These are phyloP conservation scores for Chlorella variabilis DNA, from an alignment of 163 green algal species.

Conservation along the genomic window DNA sequence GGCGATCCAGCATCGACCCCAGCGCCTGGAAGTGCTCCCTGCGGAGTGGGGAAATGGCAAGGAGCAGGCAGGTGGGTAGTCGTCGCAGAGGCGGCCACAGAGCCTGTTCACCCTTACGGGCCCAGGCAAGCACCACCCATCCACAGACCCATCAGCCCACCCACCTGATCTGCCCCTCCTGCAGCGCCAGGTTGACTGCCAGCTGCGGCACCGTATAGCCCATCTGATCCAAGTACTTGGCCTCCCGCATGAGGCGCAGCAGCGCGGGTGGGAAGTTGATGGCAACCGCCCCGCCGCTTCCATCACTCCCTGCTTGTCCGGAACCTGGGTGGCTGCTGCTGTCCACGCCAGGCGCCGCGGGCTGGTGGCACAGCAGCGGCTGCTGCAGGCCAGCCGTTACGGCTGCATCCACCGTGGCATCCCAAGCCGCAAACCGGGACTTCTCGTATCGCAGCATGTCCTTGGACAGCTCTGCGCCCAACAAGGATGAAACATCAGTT, in stretches of 20 bases:
- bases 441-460: conserved; percentile 83
- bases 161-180: conserved; percentile 56
- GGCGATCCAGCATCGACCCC: conserved; percentile 1
- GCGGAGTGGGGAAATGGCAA: not conserved
- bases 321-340: not conserved
- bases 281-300: conserved; percentile 25
- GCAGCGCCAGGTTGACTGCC: conserved; percentile 82
- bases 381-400: conserved; percentile 82
- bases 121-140: too few species aligned
- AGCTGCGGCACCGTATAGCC: conserved; percentile 83
- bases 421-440: conserved; percentile 77
- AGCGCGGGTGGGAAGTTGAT: conserved; percentile 88
- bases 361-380: conserved; percentile 68
- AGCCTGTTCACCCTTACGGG: too few species aligned
- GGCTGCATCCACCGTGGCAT: conserved; percentile 67
- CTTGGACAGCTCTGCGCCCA: conserved; percentile 63
- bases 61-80: not conserved
- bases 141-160: too few species aligned
- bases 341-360: not conserved
- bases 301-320: not conserved
- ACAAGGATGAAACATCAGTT: too few species aligned
- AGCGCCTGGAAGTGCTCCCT: conserved; percentile 31
- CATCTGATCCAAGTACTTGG: conserved; percentile 88
- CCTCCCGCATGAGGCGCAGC: conserved; percentile 81
- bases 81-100: too few species aligned